These are phyloP conservation scores for Tripterygium wilfordii DNA, from an alignment of 177 flowering plant genomes.

Conservation along the genomic window DNA sequence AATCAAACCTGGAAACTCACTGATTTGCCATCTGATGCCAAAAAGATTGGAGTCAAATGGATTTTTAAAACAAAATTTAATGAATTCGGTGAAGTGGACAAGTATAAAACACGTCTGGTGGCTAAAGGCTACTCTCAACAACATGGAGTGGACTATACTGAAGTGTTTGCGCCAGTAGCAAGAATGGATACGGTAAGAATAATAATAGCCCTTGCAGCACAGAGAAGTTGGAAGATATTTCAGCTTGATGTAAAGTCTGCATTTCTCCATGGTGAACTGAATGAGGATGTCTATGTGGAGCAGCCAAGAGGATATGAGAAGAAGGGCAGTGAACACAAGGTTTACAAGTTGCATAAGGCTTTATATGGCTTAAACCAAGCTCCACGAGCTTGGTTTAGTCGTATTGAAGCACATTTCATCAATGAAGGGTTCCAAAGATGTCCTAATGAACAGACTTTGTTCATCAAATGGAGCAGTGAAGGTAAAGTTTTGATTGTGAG, in stretches of 20 bases:
- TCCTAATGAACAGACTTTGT: not conserved
- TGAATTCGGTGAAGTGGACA: not conserved
- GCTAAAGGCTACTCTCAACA: not conserved
- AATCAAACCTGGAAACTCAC: not conserved
- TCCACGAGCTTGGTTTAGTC: slow-evolving; percentile 3
- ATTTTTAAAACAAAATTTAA: not conserved
- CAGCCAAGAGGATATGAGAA: not conserved
- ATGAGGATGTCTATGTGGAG: slow-evolving; percentile 1
- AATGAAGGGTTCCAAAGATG: not conserved
- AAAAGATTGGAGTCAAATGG: not conserved
- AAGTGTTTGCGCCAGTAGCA: slow-evolving; percentile 2
- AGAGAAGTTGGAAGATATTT: not conserved
- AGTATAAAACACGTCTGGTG: not conserved
- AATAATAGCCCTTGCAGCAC: not conserved
- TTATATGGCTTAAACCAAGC: slow-evolving; percentile 1
- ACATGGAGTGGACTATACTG: not conserved
- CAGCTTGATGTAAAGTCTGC: not conserved
- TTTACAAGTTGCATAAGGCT: slow-evolving; percentile 2
- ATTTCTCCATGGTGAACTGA: not conserved
- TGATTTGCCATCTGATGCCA: not conserved
- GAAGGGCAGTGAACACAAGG: not conserved
- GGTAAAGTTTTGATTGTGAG: slow-evolving; percentile 3
- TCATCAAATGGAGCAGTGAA: not conserved
- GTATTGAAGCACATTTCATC: not conserved
- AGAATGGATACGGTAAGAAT: not conserved